Base-by-base conservation (phyloP, 2,329 filamentous ascomycete genomes). In the Aspergillus sojae region DNA sequence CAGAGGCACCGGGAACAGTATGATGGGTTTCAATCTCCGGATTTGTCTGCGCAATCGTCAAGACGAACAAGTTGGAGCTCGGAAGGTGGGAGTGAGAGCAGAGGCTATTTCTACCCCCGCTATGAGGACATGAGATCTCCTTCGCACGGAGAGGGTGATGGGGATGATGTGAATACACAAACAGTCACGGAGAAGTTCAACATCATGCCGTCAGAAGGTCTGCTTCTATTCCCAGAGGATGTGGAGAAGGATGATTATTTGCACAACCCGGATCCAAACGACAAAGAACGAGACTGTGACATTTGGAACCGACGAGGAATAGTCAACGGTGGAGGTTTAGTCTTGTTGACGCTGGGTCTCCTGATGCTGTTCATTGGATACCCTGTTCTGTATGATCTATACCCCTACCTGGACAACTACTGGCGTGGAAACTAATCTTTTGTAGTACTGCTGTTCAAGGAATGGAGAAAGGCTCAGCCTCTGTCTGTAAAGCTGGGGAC, bases 121-220 rank as follows among this genome's bases (percentile, higher is more conserved):
- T 89, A 88, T 67, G 85, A 86, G 63, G 87, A 89, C 65, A 87
- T 86, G 5, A 79, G 83, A 67, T 82, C 84, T 14, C 84, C 85
- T 2, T 89, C 87, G 57, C 79, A 85, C 65, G 81, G 85, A 23
- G 86, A 83, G n/a, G 90, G 87, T 70, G 87, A 90, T 53, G 87
- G 90, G 30, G 85, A 89, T 23, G 82, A 84, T 70, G 78, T 91
- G 59, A 91, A 90, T 71, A 91, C 89, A 0, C 89, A 91, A 78
- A 91, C 89, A 1, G 89, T 91, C 3, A 87, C 88, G 19, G 88
- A 91, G 71, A 91, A 91, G 75, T 91, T 89, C 76, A 91, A 90
- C 72, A 91, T 92, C 59, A 81, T 86, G 73, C 89, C 89, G 0
- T 89, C 87, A 3, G 86, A 88, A 16, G 88, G 88, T 6, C 77